Percentiles rank a stretch among this genome's conserved stretches.
These are phyloP conservation scores for Anthracocystis walkeri DNA, from an alignment of 1,284 basidiomycete genomes.

Conservation along the genomic window DNA sequence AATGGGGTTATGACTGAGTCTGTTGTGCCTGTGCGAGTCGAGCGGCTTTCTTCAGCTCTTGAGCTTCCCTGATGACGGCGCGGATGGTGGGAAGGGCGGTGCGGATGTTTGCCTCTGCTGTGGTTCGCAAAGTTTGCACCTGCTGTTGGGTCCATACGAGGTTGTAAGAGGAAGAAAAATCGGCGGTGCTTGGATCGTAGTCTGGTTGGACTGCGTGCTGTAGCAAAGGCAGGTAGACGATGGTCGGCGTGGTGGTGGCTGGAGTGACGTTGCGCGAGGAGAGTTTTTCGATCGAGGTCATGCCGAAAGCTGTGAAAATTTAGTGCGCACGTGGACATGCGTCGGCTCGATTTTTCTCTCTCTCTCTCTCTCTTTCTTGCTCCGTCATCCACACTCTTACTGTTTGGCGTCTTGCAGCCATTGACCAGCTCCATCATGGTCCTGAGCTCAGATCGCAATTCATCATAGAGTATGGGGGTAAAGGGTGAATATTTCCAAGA, in stretches of 20 bases:
- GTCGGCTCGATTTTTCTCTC: too few species aligned
- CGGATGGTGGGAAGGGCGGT: not conserved
- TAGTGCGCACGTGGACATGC: too few species aligned
- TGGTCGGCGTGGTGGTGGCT: not conserved
- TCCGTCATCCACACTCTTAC: too few species aligned
- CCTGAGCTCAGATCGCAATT: too few species aligned
- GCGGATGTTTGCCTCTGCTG: not conserved
- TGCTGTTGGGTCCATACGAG: not conserved
- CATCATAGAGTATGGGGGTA: too few species aligned
- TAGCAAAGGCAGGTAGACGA: not conserved
- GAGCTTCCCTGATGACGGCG: not conserved
- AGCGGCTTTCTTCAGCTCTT: not conserved
- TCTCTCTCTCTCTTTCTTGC: too few species aligned
- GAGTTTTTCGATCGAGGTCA: too few species aligned
- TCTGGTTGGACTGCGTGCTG: not conserved
- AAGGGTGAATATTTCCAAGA: too few species aligned
- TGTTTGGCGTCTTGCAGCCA: too few species aligned
- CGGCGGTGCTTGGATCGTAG: constrained; percentile 1
- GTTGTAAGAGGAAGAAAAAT: not conserved
- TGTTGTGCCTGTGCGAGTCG: not conserved
- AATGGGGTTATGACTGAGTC: not conserved
- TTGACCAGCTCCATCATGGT: too few species aligned
- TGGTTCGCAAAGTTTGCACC: not conserved
- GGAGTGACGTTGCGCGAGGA: not conserved
- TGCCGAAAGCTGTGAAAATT: too few species aligned